These are phyloP conservation scores for Penicillium sp. DNA, from an alignment of 2,329 filamentous ascomycete genomes.

Conservation along the genomic window DNA sequence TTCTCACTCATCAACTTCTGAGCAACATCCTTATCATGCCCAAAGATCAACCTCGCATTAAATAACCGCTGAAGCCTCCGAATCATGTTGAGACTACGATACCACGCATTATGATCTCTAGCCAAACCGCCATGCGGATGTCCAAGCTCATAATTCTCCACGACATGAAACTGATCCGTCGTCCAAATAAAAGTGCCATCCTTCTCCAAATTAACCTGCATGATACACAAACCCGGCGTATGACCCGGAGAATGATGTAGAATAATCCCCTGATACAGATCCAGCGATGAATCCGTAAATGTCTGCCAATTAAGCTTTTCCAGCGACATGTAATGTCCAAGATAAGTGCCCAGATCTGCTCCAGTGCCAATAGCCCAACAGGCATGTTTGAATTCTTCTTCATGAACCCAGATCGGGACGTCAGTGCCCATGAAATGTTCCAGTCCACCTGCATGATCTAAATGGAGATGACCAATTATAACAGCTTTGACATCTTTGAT, in stretches of 20 bases:
- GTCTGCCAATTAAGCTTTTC: slow-evolving; percentile 46
- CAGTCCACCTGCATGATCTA: slow-evolving; percentile 52
- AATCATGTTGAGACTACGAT: slow-evolving; percentile 30
- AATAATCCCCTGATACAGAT: slow-evolving; percentile 43
- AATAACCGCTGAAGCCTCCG: slow-evolving; percentile 6
- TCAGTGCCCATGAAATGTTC: slow-evolving; percentile 47
- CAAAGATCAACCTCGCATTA: slow-evolving; percentile 6
- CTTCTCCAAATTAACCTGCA: slow-evolving; percentile 39
- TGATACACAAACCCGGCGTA: slow-evolving; percentile 37
- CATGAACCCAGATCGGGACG: slow-evolving; percentile 50
- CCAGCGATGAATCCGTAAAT: slow-evolving; percentile 41
- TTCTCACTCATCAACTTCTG: neutral
- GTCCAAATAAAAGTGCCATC: slow-evolving; percentile 45
- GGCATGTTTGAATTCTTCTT: slow-evolving; percentile 49
- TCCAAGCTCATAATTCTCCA: slow-evolving; percentile 40
- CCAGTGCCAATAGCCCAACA: slow-evolving; percentile 48
- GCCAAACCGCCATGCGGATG: slow-evolving; percentile 40
- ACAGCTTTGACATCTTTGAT: slow-evolving; percentile 51
- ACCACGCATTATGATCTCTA: slow-evolving; percentile 41
- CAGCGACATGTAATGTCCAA: slow-evolving; percentile 38
- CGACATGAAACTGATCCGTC: slow-evolving; percentile 42
- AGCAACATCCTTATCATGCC: slow-evolving; percentile 1
- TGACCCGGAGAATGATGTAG: slow-evolving; percentile 40
- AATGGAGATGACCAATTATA: slow-evolving; percentile 50
- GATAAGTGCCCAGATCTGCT: slow-evolving; percentile 43